These are phyloP conservation scores for Verticillium nonalfalfae DNA, from an alignment of 2,329 filamentous ascomycete genomes.

Conservation along the genomic window DNA sequence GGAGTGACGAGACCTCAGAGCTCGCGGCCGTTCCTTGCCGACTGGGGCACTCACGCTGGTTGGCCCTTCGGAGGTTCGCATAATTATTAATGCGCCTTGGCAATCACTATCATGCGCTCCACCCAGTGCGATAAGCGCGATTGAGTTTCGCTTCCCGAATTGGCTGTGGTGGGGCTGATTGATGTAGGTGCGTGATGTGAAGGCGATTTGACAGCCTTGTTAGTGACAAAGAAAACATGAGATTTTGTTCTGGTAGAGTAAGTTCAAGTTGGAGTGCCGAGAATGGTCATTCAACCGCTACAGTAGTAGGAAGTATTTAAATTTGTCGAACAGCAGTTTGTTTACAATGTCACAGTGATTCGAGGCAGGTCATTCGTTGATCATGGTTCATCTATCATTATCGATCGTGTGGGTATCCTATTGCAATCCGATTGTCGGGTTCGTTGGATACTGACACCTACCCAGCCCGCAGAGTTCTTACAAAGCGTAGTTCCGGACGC, in stretches of 20 bases:
- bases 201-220: too few relatives aligned
- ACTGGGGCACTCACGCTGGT: background rate
- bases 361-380: background rate
- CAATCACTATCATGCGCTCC: background rate
- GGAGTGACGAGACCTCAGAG: slow-evolving; percentile 1
- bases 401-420: background rate
- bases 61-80: background rate
- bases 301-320: too few relatives aligned
- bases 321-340: too few relatives aligned
- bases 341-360: too few relatives aligned
- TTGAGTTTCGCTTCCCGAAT: background rate
- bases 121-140: background rate
- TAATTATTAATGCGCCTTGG: slow-evolving; percentile 1
- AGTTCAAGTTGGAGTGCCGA: too few relatives aligned
- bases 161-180: background rate
- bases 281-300: too few relatives aligned
- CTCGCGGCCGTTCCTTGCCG: background rate
- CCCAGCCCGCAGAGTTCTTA: background rate
- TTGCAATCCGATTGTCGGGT: background rate
- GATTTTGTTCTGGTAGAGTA: too few relatives aligned
- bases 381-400: background rate
- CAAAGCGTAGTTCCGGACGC: slow-evolving; percentile 36
- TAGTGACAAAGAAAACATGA: too few relatives aligned
- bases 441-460: background rate
- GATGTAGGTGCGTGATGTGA: too few relatives aligned